These are phyloP conservation scores for Lolium perenne DNA, from an alignment of 176 grass and related monocot species.

Conservation along the genomic window DNA sequence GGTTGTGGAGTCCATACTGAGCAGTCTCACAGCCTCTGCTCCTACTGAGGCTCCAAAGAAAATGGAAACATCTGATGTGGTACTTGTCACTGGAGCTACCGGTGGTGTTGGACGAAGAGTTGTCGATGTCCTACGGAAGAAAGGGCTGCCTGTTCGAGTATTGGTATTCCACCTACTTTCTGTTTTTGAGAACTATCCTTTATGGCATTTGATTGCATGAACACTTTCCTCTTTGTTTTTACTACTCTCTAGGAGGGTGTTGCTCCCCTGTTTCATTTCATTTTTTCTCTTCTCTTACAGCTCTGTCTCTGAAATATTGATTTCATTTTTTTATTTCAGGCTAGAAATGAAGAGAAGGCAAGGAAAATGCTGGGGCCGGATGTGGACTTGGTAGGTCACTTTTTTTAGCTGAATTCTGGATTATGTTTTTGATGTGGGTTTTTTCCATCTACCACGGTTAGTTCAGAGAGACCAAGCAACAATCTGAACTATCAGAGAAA, in stretches of 20 bases:
- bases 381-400: conserved; percentile 71
- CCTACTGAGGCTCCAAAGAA: conserved; percentile 56
- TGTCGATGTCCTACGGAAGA: conserved; percentile 71
- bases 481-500: background rate
- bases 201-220: background rate
- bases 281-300: background rate
- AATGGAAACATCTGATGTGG: conserved; percentile 62
- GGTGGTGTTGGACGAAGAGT: conserved; percentile 89
- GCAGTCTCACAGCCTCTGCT: conserved; percentile 59
- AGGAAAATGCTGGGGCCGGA: conserved; percentile 84
- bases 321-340: conserved; percentile 52
- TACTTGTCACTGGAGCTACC: conserved; percentile 85
- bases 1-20: conserved; percentile 86
- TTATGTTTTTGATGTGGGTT: background rate
- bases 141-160: conserved; percentile 74
- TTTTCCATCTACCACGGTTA: background rate
- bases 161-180: conserved; percentile 62
- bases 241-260: background rate
- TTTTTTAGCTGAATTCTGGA: conserved; percentile 25
- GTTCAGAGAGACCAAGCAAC: conserved; percentile 21
- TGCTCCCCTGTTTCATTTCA: background rate
- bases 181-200: conserved; percentile 21
- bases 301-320: background rate
- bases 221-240: background rate
- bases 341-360: conserved; percentile 90